Base-by-base conservation (phyloP, 345 rosid species). In the Acer saccharum region DNA sequence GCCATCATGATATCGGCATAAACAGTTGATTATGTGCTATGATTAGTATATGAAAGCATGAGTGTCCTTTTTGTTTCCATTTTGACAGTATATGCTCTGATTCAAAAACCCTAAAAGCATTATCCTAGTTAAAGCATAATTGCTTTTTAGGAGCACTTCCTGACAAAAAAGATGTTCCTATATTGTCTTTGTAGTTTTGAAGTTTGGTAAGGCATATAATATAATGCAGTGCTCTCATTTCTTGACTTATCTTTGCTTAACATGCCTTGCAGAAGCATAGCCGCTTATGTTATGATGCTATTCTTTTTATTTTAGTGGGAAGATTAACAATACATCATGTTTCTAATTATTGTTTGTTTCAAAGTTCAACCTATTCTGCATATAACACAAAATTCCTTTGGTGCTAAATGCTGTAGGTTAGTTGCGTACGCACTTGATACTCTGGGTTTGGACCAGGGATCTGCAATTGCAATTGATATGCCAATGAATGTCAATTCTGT, bases 391-490 rank as follows among this genome's bases (percentile, higher is more conserved):
- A 65, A 52, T 68, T 69, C 32, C 73, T 60, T 68, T 75, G 60
- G 14, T 72, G 4, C 68, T 65, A 17, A 67, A n/a, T 65, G 73
- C 43, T 86, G 76, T 79, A 95, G 99, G 99, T 86, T 85, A 60
- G 90, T 86, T 78, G 98, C 99, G 48, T 78, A 89, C 78, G 97
- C 95, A 66, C 88, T 96, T 62, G 76, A 80, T 80, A 81, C 89
- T 39, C 83, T 94, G 79, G 85, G 88, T 78, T 87, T 92, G 88
- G 90, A 84, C 55, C 77, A 76, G 82, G 98, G 94, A 81, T 94
- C 98, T 58, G 91, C 98, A 35, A 87, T 94, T 63, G 99, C 98
- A 8, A 87, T 96, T 62, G 93, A 92, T 84, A 94, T 96, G 99
- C 98, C 99, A 6, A 94, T 94, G 98, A 88, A 88, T 81, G 95